These are phyloP conservation scores for Cutaneotrichosporon curvatum DNA, from an alignment of 1,284 basidiomycete genomes.

Conservation along the genomic window DNA sequence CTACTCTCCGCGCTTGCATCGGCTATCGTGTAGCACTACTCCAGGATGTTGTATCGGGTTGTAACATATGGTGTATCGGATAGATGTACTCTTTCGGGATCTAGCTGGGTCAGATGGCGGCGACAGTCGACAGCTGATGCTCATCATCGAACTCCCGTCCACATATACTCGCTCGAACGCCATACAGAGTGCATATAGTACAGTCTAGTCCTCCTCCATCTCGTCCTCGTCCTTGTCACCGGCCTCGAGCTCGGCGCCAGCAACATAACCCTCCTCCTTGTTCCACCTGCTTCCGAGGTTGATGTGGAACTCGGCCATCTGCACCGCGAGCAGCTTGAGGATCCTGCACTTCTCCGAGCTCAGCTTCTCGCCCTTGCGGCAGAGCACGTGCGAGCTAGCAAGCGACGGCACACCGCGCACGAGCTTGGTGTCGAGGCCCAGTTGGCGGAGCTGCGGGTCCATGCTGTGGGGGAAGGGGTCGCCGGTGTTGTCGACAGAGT, in stretches of 20 bases:
- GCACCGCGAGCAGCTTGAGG: constrained; percentile 76
- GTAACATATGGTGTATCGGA: too few species aligned
- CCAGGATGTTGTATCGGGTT: constrained; percentile 1
- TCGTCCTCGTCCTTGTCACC: constrained; percentile 18
- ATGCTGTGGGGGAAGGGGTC: constrained; percentile 89
- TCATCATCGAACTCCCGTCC: too few species aligned
- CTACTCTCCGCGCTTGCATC: too few species aligned
- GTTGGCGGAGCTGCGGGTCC: constrained; percentile 87
- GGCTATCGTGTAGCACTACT: background rate
- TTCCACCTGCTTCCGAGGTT: constrained; percentile 68
- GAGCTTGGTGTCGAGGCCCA: constrained; percentile 81
- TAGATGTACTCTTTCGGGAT: too few species aligned
- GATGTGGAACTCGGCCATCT: constrained; percentile 73
- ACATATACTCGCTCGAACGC: background rate
- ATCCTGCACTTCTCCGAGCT: constrained; percentile 79
- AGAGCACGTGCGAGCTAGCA: constrained; percentile 71
- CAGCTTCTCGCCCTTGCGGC: constrained; percentile 72
- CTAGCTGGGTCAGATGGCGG: too few species aligned
- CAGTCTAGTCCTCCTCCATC: constrained; percentile 35
- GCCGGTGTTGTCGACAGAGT: constrained; percentile 59
- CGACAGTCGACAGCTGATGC: too few species aligned
- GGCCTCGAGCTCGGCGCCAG: constrained; percentile 54
- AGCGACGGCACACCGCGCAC: constrained; percentile 83
- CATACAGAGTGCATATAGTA: constrained; percentile 19
- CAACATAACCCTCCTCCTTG: constrained; percentile 55